Evolutionary conservation across 1,284 basidiomycete species (phyloP), one percentile per base, ranked within the genome.

Genomic region (Rhodotorula sp.): DNA sequence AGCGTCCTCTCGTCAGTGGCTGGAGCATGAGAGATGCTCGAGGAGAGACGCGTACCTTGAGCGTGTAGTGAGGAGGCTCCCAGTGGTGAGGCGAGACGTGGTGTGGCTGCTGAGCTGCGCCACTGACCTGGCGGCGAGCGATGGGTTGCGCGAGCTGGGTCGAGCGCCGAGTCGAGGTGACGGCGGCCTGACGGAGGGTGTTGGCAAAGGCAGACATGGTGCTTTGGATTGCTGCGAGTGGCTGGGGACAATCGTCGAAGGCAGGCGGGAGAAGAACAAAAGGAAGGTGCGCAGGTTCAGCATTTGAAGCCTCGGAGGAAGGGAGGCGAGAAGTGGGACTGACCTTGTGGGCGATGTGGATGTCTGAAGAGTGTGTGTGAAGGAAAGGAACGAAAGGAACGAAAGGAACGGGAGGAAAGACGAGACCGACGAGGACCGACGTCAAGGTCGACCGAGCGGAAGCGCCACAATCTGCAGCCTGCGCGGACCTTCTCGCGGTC

Each of bases 61-160:
- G 12, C 21, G 66, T 26, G 60, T 61, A 61, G 10, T 67, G 54
- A 3, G 66, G 66, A 19, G 55, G 31, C 14, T n/a, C 18, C 16
- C 16, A 59, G 2, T 56, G 19, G 31, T 62, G 66, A 3, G 66
- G 66, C 16, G 14, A 43, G 38, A 12, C 6, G 63, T 50, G 38
- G 38, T 43, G 38, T 10, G 38, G n/a, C 10, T 50, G 49, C 23
- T 50, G 26, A 6, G 54, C 12, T 31, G 54, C 18, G 60, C 50
- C n/a, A 31, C 12, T 58, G 18, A 61, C 56, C 21, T 52, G 52
- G 4, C 48, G 61, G 2, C 60, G 48, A 1, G 55, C 56, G 12
- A 52, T 18, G 14, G 66, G 38, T 28, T 50, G 60, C 15, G 60
- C 60, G 48, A 34, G 3, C 18, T 28, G 48, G 23, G 48, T 15